Percentiles rank a stretch among this genome's conserved stretches.
Evolutionary conservation across 2,329 filamentous ascomycete species (phyloP).

Genomic region (Ascochyta rabiei): DNA sequence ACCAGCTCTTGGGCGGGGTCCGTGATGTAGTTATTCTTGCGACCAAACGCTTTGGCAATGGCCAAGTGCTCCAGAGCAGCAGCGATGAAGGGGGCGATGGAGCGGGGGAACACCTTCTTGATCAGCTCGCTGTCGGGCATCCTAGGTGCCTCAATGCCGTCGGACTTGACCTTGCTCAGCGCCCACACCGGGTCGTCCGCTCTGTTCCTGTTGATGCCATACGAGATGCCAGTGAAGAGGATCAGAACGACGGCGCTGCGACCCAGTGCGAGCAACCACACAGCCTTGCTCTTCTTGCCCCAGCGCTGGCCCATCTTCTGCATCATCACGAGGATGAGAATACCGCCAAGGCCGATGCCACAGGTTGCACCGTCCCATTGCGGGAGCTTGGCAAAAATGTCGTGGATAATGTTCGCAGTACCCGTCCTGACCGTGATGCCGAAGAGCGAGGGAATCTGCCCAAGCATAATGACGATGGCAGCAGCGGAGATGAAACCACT

Average conservation of each 20-base stretch:
- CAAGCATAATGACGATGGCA: slow-evolving; percentile 68
- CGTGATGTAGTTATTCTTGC: slow-evolving; percentile 66
- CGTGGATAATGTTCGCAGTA: slow-evolving; percentile 63
- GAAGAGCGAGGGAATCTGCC: slow-evolving; percentile 67
- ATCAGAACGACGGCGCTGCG: slow-evolving; percentile 66
- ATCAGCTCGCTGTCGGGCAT: slow-evolving; percentile 58
- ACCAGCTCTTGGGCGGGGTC: slow-evolving; percentile 70
- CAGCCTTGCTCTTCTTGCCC: slow-evolving; percentile 62
- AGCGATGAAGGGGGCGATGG: slow-evolving; percentile 67
- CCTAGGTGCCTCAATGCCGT: slow-evolving; percentile 59
- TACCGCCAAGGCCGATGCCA: slow-evolving; percentile 63
- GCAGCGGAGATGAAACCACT: slow-evolving; percentile 71
- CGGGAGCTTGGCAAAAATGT: slow-evolving; percentile 63
- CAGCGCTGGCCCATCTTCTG: slow-evolving; percentile 65
- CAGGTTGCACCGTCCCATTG: slow-evolving; percentile 64
- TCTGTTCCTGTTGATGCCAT: slow-evolving; percentile 62
- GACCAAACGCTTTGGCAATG: slow-evolving; percentile 67
- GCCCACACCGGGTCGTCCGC: slow-evolving; percentile 60
- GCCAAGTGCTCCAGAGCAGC: slow-evolving; percentile 68
- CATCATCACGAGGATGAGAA: slow-evolving; percentile 62
- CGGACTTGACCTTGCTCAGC: slow-evolving; percentile 63
- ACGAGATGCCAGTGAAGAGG: slow-evolving; percentile 68
- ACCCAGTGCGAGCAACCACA: slow-evolving; percentile 66
- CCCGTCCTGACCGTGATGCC: slow-evolving; percentile 60
- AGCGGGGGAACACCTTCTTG: slow-evolving; percentile 59